Percentiles rank a stretch among this genome's conserved stretches.
phyloP scores from a whole-genome alignment of 352 stramenopile species.

The Nothophytophthora sp. region DNA sequence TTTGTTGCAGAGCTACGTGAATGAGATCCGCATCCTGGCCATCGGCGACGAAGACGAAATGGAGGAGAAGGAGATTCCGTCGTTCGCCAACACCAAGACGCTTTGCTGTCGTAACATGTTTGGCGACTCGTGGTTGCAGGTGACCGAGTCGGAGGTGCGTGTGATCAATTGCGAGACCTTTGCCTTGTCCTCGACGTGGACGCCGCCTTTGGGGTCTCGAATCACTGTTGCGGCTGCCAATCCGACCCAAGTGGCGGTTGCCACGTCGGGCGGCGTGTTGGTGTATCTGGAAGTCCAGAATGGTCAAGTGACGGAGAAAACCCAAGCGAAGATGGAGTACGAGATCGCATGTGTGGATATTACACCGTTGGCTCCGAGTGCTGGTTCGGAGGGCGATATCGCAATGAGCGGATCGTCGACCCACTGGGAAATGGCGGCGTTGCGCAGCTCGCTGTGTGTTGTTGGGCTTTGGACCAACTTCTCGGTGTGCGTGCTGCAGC shows the following conservation, averaged over 20 bases:
- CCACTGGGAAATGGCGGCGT: conserved; percentile 60
- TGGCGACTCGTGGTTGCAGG: conserved; percentile 91
- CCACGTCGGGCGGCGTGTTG: conserved; percentile 88
- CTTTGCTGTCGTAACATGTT: conserved; percentile 94
- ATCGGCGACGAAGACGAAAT: conserved; percentile 92
- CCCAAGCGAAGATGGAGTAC: conserved; percentile 82
- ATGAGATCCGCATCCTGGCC: conserved; percentile 95
- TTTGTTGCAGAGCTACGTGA: conserved; percentile 96
- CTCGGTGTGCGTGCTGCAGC: conserved; percentile 84
- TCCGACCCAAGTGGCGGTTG: conserved; percentile 92
- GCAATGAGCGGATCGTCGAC: conserved; percentile 48
- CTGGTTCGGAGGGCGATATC: conserved; percentile 46
- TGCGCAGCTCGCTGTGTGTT: conserved; percentile 67
- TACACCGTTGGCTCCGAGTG: conserved; percentile 46
- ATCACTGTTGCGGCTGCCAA: conserved; percentile 89
- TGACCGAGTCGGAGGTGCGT: conserved; percentile 92
- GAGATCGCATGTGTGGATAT: conserved; percentile 96
- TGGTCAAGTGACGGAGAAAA: conserved; percentile 57
- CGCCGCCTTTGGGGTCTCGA: conserved; percentile 49
- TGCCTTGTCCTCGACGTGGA: conserved; percentile 74
- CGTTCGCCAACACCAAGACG: conserved; percentile 89
- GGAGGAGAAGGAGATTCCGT: conserved; percentile 89
- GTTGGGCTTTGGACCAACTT: conserved; percentile 95
- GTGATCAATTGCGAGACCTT: conserved; percentile 81
- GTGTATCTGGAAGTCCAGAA: conserved; percentile 89